Evolutionary conservation across 2,329 filamentous ascomycete genomes (phyloP), one percentile per base, ranked within the genome.

Genomic region (Nemania diffusa): DNA sequence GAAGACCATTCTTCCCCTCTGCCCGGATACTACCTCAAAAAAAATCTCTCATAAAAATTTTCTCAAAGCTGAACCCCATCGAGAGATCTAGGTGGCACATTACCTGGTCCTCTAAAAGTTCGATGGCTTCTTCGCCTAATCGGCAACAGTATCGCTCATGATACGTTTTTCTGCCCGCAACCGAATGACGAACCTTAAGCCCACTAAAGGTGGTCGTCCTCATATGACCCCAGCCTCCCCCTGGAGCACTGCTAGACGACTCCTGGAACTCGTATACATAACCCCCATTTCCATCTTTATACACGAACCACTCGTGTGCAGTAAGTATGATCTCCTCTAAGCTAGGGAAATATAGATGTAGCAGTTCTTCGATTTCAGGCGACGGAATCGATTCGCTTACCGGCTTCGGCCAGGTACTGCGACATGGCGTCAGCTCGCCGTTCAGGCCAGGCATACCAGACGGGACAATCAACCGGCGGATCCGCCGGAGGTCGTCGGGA

Each of bases 361-460:
- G n/a, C 24, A 26, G 5, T 46, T 34, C 20, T 48, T 57, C 3
- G 3, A 57, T 13, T 17, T 17, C 1, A 4, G 42, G 26, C 20
- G 57, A 52, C 32, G 44, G 20, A 13, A 65, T 44, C n/a, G 57
- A 57, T 34, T 46, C 24, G 4, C 32, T 65, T n/a, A 62, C 57
- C 26, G 42, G 42, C 24, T 57, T 24, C 15, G 51, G 57, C 57
- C 57, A 59, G 17, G 48, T 55, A 48, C 15, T 13, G 3, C 4
- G 8, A 26, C 62, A 60, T 24, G 50, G 50, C 29, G 24, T 51
- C 11, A 7, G 24, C 11, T 17, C 51, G 5, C 15, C 2, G 27
- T 20, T 24, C n/a, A 9, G 1, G 20, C 29, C 17, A 15, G 50
- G 20, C 0, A 44, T 13, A 11, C 5, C 1, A 1, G 27, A 29